Conservation (phyloP, 2,329 filamentous ascomycete genomes). For the Arthrocladium fulminans region DNA sequence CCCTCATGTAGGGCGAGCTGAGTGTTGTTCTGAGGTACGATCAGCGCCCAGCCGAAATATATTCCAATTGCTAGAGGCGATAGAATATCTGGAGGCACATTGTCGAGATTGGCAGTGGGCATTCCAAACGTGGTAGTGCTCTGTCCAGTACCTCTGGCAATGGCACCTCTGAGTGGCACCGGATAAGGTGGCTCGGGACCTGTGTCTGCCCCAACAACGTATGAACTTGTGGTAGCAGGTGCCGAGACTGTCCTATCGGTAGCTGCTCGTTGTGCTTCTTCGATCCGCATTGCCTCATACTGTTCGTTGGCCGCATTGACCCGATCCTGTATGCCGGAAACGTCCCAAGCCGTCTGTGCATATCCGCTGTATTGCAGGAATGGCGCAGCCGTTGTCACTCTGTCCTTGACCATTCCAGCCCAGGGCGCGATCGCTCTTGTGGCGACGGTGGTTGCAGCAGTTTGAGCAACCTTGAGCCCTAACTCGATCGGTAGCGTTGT, state of each 20-base stretch:
- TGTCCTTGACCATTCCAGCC: conserved; percentile 25
- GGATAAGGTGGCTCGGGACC: conserved; percentile 50
- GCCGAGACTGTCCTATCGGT: conserved; percentile 27
- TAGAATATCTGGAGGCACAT: conserved; percentile 45
- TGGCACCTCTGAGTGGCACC: conserved; percentile 42
- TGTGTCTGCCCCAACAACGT: conserved; percentile 40
- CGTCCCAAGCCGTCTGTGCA: conserved; percentile 21
- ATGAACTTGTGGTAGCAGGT: conserved; percentile 19
- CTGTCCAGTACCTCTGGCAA: conserved; percentile 38
- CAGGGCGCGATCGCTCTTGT: conserved; percentile 39
- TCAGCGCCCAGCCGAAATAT: conserved; percentile 56
- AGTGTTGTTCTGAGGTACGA: conserved; percentile 29
- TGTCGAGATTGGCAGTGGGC: conserved; percentile 47
- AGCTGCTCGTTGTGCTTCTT: conserved; percentile 24
- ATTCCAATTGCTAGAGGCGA: conserved; percentile 49
- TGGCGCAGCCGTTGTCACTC: conserved; percentile 27
- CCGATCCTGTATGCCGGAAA: conserved; percentile 27
- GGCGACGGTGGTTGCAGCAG: conserved; percentile 31
- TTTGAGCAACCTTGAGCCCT: conserved; percentile 49
- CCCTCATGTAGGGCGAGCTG: conserved; percentile 28
- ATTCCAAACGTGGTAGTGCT: conserved; percentile 36
- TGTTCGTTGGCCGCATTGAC: conserved; percentile 31
- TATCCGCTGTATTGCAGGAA: conserved; percentile 36
- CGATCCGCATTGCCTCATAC: conserved; percentile 32
- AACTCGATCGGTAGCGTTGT: conserved; percentile 57